Base-by-base conservation (phyloP, 768 basidiomycete genomes). In the Lactifluus piperatus region DNA sequence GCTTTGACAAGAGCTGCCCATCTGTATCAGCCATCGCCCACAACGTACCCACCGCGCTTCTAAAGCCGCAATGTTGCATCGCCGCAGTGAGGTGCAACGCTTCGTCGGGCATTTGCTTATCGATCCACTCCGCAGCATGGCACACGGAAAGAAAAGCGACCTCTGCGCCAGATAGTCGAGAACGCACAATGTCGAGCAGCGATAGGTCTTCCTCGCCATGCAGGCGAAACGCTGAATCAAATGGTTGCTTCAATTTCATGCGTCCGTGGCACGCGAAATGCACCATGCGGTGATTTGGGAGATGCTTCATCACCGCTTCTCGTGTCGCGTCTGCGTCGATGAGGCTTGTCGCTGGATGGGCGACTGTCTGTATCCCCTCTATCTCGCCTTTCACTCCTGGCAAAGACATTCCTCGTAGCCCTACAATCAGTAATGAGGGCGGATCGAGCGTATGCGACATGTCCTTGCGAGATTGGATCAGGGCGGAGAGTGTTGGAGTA, bases 31-130 rank as follows among this genome's bases (percentile, higher is more conserved):
- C 43, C 53, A 64, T 63, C 30, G 51, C 54, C 62, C 63, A 64
- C 5, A 62, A 37, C 16, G 64, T 64, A 26, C 48, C 64, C 18
- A 64, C 54, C 11, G 32, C 53, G 22, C 57, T 52, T 3, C 53
- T 22, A 54, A 62, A 64, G 0, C 57, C 62, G 22, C 54, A 54
- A 13, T 56, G 49, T 7, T 62, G 53, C 64, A 64, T 63, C 34
- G 43, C 64, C 11, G 62, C 62, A 1, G 64, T 63, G 27, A 63
- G 62, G 49, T 60, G 57, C n/a, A 65, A 34, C 11, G 51, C 62
- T 37, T 65, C 57, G 30, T 65, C 64, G 2, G 62, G 37, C 5
- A 30, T 34, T 16, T n/a, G 2, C 27, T n/a, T 18, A 13, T 54
- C 52, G 9, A 49, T 56, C 45, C 53, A 57, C 11, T 41, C 57